These are phyloP conservation scores for Stagonosporopsis tanaceti DNA, from an alignment of 2,329 filamentous ascomycete genomes.

Conservation along the genomic window DNA sequence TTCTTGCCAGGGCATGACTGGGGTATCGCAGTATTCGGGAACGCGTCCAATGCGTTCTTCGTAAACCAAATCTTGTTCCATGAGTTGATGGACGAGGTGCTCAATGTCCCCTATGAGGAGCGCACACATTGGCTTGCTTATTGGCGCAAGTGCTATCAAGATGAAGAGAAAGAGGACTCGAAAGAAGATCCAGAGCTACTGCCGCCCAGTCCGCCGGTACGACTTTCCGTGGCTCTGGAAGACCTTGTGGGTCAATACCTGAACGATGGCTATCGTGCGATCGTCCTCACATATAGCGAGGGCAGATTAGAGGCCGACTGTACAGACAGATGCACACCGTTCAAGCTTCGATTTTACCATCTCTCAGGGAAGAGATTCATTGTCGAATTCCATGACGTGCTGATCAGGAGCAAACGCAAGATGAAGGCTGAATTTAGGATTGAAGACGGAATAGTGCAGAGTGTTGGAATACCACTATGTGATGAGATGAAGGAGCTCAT, in stretches of 20 bases:
- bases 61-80: slow-evolving; percentile 18
- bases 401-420: slow-evolving; percentile 5
- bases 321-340: slow-evolving; percentile 22
- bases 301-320: slow-evolving; percentile 19
- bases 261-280: slow-evolving; percentile 18
- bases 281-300: slow-evolving; percentile 11
- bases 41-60: slow-evolving; percentile 13
- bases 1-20: slow-evolving; percentile 22
- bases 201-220: neutral
- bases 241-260: slow-evolving; percentile 15
- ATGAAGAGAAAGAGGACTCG: slow-evolving; percentile 3
- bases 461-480: slow-evolving; percentile 19
- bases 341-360: slow-evolving; percentile 18
- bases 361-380: slow-evolving; percentile 8
- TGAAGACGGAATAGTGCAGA: slow-evolving; percentile 5
- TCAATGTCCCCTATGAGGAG: neutral
- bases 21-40: slow-evolving; percentile 22
- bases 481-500: slow-evolving; percentile 17
- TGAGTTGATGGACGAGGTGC: slow-evolving; percentile 15
- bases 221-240: slow-evolving; percentile 7
- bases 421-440: slow-evolving; percentile 18
- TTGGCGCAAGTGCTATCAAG: slow-evolving; percentile 7
- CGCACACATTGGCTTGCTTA: slow-evolving; percentile 11
- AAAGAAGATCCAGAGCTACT: neutral
- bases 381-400: slow-evolving; percentile 1